Percentiles rank a stretch among this genome's conserved stretches.
These are phyloP conservation scores for Brassica carinata DNA, from an alignment of 345 rosid genomes.

Conservation along the genomic window DNA sequence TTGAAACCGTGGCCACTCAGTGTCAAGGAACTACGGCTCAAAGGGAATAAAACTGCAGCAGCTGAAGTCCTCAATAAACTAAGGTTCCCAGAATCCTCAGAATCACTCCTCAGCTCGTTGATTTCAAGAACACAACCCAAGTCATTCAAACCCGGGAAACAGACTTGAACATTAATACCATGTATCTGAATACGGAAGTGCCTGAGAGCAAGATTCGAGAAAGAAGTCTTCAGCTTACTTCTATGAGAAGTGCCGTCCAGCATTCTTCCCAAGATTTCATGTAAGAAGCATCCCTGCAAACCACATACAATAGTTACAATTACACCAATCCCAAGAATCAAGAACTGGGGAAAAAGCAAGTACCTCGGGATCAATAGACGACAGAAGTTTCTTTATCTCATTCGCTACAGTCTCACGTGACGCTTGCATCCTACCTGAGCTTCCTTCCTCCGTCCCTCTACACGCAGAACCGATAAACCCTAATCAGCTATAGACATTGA, in stretches of 20 bases:
- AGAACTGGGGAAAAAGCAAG: background rate
- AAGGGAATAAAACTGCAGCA: slow-evolving; percentile 53
- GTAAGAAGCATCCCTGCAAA: slow-evolving; percentile 71
- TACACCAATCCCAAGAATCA: slow-evolving; percentile 2
- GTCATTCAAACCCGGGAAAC: slow-evolving; percentile 52
- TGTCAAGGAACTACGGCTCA: slow-evolving; percentile 49
- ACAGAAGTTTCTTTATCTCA: slow-evolving; percentile 56
- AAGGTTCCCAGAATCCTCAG: slow-evolving; percentile 51
- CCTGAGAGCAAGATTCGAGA: slow-evolving; percentile 62
- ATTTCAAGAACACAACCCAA: slow-evolving; percentile 49
- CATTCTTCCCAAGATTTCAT: slow-evolving; percentile 61
- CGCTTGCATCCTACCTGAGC: slow-evolving; percentile 38
- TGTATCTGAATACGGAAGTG: slow-evolving; percentile 58
- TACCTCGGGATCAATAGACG: slow-evolving; percentile 83
- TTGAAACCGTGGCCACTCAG: slow-evolving; percentile 54
- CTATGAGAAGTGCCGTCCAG: slow-evolving; percentile 43
- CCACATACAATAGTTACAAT: slow-evolving; percentile 1
- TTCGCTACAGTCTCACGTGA: slow-evolving; percentile 33
- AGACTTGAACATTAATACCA: slow-evolving; percentile 49
- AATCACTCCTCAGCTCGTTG: slow-evolving; percentile 59
- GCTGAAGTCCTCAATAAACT: slow-evolving; percentile 59
- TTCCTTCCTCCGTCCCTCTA: slow-evolving; percentile 52
- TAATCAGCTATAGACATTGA: background rate
- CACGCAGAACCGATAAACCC: slow-evolving; percentile 8
- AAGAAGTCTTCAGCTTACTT: slow-evolving; percentile 49